Evolutionary conservation across 2,329 filamentous ascomycete genomes (phyloP).

Genomic region (Phaeomoniella chlamydospora): DNA sequence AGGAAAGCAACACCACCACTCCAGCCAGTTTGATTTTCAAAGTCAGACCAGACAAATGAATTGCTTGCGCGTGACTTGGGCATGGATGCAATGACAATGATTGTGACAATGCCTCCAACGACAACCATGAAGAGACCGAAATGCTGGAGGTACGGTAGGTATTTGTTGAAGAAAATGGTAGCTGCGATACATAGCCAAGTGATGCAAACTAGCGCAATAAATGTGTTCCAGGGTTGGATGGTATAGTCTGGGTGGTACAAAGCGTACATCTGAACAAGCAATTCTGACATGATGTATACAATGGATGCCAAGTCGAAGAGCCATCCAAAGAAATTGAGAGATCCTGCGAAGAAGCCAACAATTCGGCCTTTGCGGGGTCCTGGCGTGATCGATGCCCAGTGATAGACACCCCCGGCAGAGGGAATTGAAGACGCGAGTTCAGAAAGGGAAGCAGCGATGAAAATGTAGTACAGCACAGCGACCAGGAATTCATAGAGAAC

Average conservation of each 20-base stretch:
- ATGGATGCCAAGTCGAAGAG: constrained; percentile 38
- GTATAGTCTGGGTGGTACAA: constrained; percentile 24
- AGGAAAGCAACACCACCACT: constrained; percentile 30
- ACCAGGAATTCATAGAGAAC: constrained; percentile 34
- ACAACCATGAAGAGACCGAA: constrained; percentile 35
- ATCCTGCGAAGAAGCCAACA: constrained; percentile 13
- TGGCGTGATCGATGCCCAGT: constrained; percentile 34
- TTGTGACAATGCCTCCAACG: constrained; percentile 28
- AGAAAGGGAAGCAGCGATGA: constrained; percentile 31
- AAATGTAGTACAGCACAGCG: constrained; percentile 26
- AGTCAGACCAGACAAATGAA: constrained; percentile 30
- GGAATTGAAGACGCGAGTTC: constrained; percentile 37
- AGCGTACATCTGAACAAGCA: constrained; percentile 36
- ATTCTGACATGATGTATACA: constrained; percentile 34
- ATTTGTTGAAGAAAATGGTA: constrained; percentile 35
- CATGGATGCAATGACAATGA: constrained; percentile 31
- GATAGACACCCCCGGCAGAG: constrained; percentile 35
- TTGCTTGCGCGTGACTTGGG: constrained; percentile 31
- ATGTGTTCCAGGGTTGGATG: constrained; percentile 33
- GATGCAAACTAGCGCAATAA: constrained; percentile 32
- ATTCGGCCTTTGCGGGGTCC: constrained; percentile 27
- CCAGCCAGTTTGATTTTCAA: constrained; percentile 28
- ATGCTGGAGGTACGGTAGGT: constrained; percentile 29
- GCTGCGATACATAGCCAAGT: constrained; percentile 30
- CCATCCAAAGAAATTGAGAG: constrained; percentile 40